A percentile compares a stretch with the other conserved stretches of the same genome.
Evolutionary conservation across 306 rosid genomes (phyloP).

Genomic region (Dalbergia cultrata): DNA sequence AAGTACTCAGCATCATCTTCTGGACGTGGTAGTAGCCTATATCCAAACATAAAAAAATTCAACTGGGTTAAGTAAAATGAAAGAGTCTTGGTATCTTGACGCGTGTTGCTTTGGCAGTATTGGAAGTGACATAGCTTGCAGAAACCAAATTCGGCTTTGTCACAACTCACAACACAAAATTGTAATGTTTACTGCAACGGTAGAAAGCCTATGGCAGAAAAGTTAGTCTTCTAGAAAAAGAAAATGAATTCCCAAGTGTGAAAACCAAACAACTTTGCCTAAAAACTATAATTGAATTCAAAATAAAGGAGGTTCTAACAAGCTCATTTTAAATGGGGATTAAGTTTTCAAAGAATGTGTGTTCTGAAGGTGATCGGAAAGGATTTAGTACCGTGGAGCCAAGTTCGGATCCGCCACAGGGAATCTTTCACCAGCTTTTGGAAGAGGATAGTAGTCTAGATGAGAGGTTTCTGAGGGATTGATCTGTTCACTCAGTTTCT

Average conservation of each 20-base stretch:
- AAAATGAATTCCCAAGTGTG: slow-evolving; percentile 1
- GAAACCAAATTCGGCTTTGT: neutral
- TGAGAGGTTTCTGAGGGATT: slow-evolving; percentile 71
- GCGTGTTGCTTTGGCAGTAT: neutral
- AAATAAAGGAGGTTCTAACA: neutral
- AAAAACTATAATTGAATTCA: neutral
- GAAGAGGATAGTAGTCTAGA: slow-evolving; percentile 87
- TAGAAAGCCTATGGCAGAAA: too few species aligned
- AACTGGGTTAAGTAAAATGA: slow-evolving; percentile 22
- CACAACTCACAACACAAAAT: neutral
- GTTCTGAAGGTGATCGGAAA: slow-evolving; percentile 2
- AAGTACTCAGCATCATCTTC: slow-evolving; percentile 74
- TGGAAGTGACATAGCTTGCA: neutral
- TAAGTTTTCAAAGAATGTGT: slow-evolving; percentile 13
- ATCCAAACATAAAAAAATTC: slow-evolving; percentile 36
- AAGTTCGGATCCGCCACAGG: slow-evolving; percentile 81
- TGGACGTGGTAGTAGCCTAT: slow-evolving; percentile 89
- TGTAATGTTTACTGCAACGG: too few species aligned
- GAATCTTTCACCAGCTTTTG: slow-evolving; percentile 86
- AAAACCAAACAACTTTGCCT: neutral
- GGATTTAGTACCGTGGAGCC: slow-evolving; percentile 73
- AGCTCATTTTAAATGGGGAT: slow-evolving; percentile 8
- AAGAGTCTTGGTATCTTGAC: neutral
- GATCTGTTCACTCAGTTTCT: slow-evolving; percentile 73
- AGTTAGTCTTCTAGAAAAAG: neutral